A percentile compares a stretch with the other conserved stretches of the same genome.
Evolutionary conservation across 1,139 yeast species (phyloP).

Genomic region (Citeromyces hawaiiensis): DNA sequence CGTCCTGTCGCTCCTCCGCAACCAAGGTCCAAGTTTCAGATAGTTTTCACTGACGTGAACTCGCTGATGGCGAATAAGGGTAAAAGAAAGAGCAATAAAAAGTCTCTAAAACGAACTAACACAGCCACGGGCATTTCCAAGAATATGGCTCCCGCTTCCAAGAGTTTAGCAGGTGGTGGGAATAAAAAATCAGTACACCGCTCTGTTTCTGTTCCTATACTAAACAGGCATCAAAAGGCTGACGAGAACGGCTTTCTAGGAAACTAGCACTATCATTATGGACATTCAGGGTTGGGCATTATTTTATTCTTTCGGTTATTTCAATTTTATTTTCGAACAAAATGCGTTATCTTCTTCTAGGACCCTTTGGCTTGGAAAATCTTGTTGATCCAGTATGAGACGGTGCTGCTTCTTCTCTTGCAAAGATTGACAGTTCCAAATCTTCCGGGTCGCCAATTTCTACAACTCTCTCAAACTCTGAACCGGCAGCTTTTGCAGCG

Average conservation of each 20-base stretch:
- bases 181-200: constrained; percentile 4
- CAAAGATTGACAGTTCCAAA: constrained; percentile 27
- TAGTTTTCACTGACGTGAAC: constrained; percentile 36
- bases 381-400: constrained; percentile 4
- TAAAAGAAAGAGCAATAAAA: constrained; percentile 17
- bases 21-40: constrained; percentile 38
- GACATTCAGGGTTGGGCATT: neutral
- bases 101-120: constrained; percentile 9
- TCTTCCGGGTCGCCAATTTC: constrained; percentile 66
- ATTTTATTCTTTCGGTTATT: neutral
- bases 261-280: neutral
- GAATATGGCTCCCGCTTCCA: neutral
- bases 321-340: neutral
- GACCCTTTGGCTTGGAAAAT: constrained; percentile 18
- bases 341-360: neutral
- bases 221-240: neutral
- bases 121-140: constrained; percentile 8
- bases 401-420: neutral
- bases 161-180: neutral
- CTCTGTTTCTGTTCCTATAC: constrained; percentile 3
- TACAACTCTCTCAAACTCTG: constrained; percentile 26
- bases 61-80: constrained; percentile 24
- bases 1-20: constrained; percentile 6
- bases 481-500: constrained; percentile 22
- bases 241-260: neutral